These are phyloP conservation scores for Xylariaceae sp. DNA, from an alignment of 2,329 filamentous ascomycete species.

Conservation along the genomic window DNA sequence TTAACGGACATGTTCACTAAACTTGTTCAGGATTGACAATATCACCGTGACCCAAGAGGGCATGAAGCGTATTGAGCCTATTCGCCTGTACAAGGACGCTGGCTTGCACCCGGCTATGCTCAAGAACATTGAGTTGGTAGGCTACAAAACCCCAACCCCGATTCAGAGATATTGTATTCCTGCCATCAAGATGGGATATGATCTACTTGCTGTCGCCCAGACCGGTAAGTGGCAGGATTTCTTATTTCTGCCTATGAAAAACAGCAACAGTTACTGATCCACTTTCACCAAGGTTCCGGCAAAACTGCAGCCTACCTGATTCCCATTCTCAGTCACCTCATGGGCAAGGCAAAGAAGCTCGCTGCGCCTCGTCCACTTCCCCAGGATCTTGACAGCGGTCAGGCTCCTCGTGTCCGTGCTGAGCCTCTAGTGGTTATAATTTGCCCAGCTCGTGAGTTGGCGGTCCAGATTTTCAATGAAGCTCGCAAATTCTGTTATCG, in stretches of 20 bases:
- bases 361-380: constrained; percentile 77
- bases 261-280: constrained; percentile 3
- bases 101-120: constrained; percentile 85
- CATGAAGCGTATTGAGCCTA: constrained; percentile 54
- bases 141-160: constrained; percentile 77
- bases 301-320: constrained; percentile 95
- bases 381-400: constrained; percentile 56
- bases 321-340: constrained; percentile 85
- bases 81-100: constrained; percentile 70
- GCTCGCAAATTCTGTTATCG: constrained; percentile 91
- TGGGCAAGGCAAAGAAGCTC: constrained; percentile 94
- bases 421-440: constrained; percentile 90
- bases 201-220: constrained; percentile 89
- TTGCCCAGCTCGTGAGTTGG: constrained; percentile 86
- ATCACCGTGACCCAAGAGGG: constrained; percentile 66
- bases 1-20: constrained; percentile 7
- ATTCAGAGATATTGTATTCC: constrained; percentile 89
- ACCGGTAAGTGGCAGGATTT: constrained; percentile 69
- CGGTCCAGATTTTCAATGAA: constrained; percentile 94
- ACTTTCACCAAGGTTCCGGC: constrained; percentile 72
- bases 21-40: constrained; percentile 53
- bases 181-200: constrained; percentile 74
- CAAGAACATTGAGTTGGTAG: constrained; percentile 75
- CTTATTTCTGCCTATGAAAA: not conserved
- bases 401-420: constrained; percentile 63